Conservation (phyloP, 768 basidiomycete genomes). For the Saitozyma podzolica region DNA sequence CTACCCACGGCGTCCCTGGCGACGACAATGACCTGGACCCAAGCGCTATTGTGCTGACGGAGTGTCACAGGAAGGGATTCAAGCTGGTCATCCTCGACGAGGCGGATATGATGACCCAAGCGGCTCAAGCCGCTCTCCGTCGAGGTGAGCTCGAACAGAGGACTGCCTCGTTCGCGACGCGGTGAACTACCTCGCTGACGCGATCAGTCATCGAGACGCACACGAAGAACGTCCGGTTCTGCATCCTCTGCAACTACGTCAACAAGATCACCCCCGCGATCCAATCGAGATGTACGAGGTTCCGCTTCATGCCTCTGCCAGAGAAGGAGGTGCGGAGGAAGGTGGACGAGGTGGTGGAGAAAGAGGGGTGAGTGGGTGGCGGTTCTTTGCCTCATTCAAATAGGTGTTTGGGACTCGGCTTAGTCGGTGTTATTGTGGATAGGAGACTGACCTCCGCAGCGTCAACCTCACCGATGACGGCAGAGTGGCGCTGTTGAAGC, state of each 20-base stretch:
- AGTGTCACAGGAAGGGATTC: conserved; percentile 74
- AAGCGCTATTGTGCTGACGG: background rate
- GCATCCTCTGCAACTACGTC: conserved; percentile 99
- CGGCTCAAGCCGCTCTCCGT: conserved; percentile 92
- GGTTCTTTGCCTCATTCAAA: background rate
- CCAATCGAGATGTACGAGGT: conserved; percentile 96
- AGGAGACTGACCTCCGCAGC: conserved; percentile 54
- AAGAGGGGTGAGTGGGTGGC: conserved; percentile 67
- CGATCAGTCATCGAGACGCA: conserved; percentile 87
- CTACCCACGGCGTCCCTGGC: background rate
- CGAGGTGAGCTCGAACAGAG: conserved; percentile 56
- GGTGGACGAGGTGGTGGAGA: conserved; percentile 71
- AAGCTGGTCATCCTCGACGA: conserved; percentile 98
- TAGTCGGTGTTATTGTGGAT: background rate
- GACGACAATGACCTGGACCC: conserved; percentile 1
- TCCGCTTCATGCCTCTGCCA: conserved; percentile 92
- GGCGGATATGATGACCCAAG: conserved; percentile 99
- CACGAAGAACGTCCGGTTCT: conserved; percentile 97
- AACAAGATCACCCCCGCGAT: conserved; percentile 99
- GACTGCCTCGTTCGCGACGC: background rate
- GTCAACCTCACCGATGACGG: conserved; percentile 85
- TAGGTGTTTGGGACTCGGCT: too few relatives aligned
- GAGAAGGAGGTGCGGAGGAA: conserved; percentile 81
- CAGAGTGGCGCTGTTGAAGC: conserved; percentile 80
- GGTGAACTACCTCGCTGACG: background rate